A percentile compares a stretch with the other conserved stretches of the same genome.
These are phyloP conservation scores for Calonectria ilicicola DNA, from an alignment of 2,329 filamentous ascomycete genomes.

Conservation along the genomic window DNA sequence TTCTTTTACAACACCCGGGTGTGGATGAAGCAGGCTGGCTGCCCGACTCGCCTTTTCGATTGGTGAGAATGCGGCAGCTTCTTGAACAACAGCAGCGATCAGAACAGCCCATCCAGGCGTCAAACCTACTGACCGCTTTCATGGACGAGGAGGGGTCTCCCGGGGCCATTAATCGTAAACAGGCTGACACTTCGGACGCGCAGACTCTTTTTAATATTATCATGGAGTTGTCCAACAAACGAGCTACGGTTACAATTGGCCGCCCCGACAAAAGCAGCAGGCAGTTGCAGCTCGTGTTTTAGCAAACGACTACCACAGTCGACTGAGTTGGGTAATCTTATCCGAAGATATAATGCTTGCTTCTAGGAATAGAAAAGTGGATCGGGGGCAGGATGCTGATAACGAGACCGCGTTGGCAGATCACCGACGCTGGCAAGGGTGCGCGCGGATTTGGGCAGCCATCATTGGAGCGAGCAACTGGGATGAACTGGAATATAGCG, in stretches of 20 bases:
- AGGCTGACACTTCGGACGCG: not conserved
- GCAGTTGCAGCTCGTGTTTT: not conserved
- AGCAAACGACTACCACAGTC: not conserved
- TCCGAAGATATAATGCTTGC: not conserved
- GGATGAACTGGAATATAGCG: not conserved
- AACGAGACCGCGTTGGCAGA: not conserved
- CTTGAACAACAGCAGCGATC: not conserved
- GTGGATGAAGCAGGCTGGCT: constrained; percentile 33
- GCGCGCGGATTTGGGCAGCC: not conserved
- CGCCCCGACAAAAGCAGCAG: not conserved
- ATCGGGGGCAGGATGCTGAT: not conserved
- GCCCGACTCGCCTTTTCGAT: constrained; percentile 24
- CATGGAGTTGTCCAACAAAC: not conserved
- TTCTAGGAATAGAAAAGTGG: not conserved
- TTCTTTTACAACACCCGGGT: constrained; percentile 28
- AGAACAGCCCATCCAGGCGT: not conserved
- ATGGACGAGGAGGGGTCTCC: constrained; percentile 35
- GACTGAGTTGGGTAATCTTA: not conserved
- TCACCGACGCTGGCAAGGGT: not conserved
- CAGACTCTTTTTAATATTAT: constrained; percentile 38
- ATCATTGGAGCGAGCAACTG: not conserved
- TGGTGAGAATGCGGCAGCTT: constrained; percentile 23
- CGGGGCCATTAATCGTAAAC: constrained; percentile 29
- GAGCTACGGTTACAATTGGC: not conserved
- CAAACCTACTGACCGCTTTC: constrained; percentile 32